Conservation (phyloP, 1,139 yeast species). For the Yamadazyma trypodendri region DNA sequence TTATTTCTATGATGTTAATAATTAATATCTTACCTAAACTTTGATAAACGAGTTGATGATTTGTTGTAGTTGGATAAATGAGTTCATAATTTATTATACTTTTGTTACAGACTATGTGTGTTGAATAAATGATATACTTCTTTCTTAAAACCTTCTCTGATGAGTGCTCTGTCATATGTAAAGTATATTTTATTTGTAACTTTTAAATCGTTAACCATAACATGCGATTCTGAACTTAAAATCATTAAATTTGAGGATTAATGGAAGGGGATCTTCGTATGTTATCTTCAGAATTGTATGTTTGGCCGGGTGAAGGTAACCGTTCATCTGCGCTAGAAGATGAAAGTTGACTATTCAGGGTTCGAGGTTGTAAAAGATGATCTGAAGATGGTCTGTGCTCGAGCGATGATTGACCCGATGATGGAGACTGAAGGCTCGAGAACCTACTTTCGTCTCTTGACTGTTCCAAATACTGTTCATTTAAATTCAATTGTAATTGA, state of each 20-base stretch:
- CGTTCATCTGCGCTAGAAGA: neutral
- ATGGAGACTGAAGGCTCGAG: conserved; percentile 2
- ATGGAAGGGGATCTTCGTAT: neutral
- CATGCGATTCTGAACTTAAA: conserved; percentile 7
- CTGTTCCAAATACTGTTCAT: conserved; percentile 12
- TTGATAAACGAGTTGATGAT: conserved; percentile 7
- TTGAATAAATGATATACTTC: neutral
- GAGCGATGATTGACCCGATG: conserved; percentile 1
- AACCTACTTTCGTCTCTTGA: conserved; percentile 6
- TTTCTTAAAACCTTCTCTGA: neutral
- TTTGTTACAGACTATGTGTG: conserved; percentile 2
- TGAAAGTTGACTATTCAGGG: neutral
- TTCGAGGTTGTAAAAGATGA: neutral
- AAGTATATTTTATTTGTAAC: conserved; percentile 1
- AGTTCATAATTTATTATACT: neutral
- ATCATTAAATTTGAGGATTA: conserved; percentile 4
- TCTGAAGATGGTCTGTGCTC: neutral
- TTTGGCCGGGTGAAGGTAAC: neutral
- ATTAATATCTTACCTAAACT: conserved; percentile 29
- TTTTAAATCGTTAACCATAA: conserved; percentile 10
- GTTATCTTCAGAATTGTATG: neutral
- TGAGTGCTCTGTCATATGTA: neutral
- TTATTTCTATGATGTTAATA: conserved; percentile 28
- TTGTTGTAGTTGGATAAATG: neutral
- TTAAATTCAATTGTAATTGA: conserved; percentile 12